Conservation (phyloP, 495 filamentous ascomycete species). For the Parathielavia appendiculata region DNA sequence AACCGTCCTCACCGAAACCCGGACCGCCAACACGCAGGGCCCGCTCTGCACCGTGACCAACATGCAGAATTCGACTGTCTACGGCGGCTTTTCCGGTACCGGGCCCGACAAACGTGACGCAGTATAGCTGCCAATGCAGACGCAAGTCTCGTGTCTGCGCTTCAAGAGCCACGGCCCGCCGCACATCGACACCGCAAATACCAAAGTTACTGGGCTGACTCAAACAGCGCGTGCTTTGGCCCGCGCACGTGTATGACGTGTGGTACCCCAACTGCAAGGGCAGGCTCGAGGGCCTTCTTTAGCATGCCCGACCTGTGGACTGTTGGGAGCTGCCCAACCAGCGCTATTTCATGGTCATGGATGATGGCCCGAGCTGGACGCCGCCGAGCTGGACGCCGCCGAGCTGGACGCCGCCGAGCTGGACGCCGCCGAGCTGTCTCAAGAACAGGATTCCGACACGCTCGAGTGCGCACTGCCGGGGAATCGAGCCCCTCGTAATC, state of each 20-base stretch:
- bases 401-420: background rate
- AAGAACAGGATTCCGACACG: background rate
- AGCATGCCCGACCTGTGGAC: background rate
- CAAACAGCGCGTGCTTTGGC: background rate
- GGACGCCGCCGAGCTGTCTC: background rate
- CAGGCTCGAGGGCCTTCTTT: conserved; percentile 1
- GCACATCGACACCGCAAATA: background rate
- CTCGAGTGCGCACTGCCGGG: background rate
- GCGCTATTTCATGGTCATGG: background rate
- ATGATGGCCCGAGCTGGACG: background rate
- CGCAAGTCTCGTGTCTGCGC: background rate
- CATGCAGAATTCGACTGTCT: background rate
- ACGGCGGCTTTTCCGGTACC: background rate
- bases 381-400: background rate
- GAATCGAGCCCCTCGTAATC: background rate
- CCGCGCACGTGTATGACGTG: background rate
- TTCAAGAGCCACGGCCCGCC: background rate
- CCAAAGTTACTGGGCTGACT: background rate
- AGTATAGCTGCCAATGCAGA: background rate
- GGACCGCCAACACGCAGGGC: background rate
- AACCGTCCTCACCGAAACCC: background rate
- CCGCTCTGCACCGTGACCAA: background rate
- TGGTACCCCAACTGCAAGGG: background rate
- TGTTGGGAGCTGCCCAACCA: background rate
- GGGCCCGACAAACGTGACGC: background rate